Conservation (phyloP, 2,329 filamentous ascomycete genomes). For the Ophiocordyceps polyrhachis-furcata region DNA sequence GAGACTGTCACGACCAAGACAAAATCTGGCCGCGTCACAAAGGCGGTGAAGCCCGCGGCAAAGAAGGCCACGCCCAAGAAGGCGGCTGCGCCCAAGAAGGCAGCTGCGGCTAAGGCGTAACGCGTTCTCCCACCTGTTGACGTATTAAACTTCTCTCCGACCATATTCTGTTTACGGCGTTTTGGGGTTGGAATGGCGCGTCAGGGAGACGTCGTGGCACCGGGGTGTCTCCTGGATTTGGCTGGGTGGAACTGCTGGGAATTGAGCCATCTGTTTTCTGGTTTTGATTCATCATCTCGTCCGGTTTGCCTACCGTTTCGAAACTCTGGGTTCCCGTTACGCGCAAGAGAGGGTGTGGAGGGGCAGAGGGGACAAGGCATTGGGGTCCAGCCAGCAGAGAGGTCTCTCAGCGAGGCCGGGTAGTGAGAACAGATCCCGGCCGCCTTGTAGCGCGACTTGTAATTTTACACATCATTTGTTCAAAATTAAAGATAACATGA, state of each 20-base stretch:
- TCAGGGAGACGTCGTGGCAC: conserved; percentile 2
- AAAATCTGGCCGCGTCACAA: conserved; percentile 71
- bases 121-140: not conserved
- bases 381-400: not conserved
- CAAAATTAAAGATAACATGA: not conserved
- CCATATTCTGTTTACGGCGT: conserved; percentile 20
- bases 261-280: conserved; percentile 1
- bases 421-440: not conserved
- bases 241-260: conserved; percentile 5
- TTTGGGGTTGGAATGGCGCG: conserved; percentile 9
- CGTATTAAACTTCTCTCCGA: conserved; percentile 14
- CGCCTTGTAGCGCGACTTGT: not conserved
- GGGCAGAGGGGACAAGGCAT: not conserved
- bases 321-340: not conserved
- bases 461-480: not conserved
- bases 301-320: not conserved
- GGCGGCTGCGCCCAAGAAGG: conserved; percentile 23
- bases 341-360: not conserved
- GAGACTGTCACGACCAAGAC: conserved; percentile 55
- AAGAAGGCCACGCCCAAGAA: conserved; percentile 29
- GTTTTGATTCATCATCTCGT: not conserved
- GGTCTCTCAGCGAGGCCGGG: not conserved
- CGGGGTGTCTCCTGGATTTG: conserved; percentile 4
- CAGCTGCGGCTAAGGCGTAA: conserved; percentile 21
- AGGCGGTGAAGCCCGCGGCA: conserved; percentile 33